Percentiles rank a stretch among this genome's conserved stretches.
Conservation (phyloP, 306 rosid genomes). For the Glycine soja region DNA sequence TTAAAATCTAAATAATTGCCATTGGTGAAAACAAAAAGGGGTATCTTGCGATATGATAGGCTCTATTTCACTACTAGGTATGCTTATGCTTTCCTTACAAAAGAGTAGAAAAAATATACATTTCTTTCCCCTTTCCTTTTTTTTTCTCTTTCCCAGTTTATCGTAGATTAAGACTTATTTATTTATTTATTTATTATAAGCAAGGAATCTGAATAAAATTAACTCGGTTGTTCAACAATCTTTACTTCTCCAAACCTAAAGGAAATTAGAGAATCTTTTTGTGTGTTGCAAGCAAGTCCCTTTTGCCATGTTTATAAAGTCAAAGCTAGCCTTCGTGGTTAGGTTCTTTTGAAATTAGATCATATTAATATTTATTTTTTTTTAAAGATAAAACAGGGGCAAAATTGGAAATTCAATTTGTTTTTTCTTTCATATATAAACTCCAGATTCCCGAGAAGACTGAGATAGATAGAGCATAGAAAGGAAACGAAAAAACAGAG, state of each 20-base stretch:
- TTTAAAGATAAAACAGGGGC: conserved; percentile 51
- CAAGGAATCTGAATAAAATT: conserved; percentile 43
- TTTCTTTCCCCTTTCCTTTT: conserved; percentile 28
- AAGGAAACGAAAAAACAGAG: conserved; percentile 41
- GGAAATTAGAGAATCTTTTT: not conserved
- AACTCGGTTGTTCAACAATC: conserved; percentile 13
- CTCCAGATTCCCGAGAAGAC: conserved; percentile 23
- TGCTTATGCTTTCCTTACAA: conserved; percentile 56
- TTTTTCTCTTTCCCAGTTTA: conserved; percentile 18
- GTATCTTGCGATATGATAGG: not conserved
- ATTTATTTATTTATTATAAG: conserved; percentile 14
- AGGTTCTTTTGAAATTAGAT: conserved; percentile 20
- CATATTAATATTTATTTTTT: not conserved
- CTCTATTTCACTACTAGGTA: conserved; percentile 30
- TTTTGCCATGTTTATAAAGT: conserved; percentile 37
- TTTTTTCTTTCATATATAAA: conserved; percentile 50
- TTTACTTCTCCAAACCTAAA: not conserved
- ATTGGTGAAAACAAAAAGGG: not conserved
- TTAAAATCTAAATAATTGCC: conserved; percentile 8
- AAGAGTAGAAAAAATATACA: conserved; percentile 44
- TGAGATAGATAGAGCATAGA: conserved; percentile 16
- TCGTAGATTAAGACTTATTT: conserved; percentile 12
- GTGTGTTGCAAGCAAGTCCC: conserved; percentile 12
- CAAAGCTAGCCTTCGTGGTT: conserved; percentile 38
- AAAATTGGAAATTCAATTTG: conserved; percentile 55